phyloP scores from a whole-genome alignment of 2,329 filamentous ascomycete genomes.

The Plenodomus tracheiphilus region DNA sequence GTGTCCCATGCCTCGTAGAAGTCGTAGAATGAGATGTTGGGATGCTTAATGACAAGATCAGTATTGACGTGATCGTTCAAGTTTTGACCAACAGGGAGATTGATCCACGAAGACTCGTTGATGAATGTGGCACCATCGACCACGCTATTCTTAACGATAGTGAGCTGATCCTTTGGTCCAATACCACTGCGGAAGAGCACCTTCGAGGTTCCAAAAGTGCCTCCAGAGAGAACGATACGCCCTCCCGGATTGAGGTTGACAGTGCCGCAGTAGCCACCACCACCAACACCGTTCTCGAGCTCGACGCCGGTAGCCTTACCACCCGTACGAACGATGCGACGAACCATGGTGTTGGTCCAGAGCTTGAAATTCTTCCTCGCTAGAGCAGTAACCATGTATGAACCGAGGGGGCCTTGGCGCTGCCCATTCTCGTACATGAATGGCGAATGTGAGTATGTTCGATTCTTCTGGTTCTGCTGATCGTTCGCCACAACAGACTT shows the following conservation, averaged over 20 bases:
- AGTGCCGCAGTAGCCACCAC: conserved; percentile 58
- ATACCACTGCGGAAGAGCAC: conserved; percentile 71
- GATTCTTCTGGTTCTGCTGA: conserved; percentile 66
- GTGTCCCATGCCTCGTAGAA: conserved; percentile 64
- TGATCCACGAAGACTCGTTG: conserved; percentile 52
- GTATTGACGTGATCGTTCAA: conserved; percentile 61
- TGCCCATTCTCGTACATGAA: conserved; percentile 71
- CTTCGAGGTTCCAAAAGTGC: conserved; percentile 71
- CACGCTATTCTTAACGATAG: conserved; percentile 49
- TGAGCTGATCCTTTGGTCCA: conserved; percentile 58
- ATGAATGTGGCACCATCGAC: conserved; percentile 50
- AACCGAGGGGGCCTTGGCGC: conserved; percentile 70
- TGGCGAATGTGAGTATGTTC: conserved; percentile 64
- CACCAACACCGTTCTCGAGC: conserved; percentile 63
- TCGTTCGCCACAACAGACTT: conserved; percentile 63
- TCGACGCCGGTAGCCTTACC: conserved; percentile 69
- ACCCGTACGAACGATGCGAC: conserved; percentile 65
- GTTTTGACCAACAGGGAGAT: conserved; percentile 56
- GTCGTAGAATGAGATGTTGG: conserved; percentile 63
- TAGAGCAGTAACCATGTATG: conserved; percentile 68
- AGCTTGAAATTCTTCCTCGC: conserved; percentile 67
- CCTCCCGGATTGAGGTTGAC: conserved; percentile 64
- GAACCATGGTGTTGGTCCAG: conserved; percentile 68
- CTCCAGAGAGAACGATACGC: conserved; percentile 69
- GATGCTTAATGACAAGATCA: conserved; percentile 56